Base-by-base conservation (phyloP, 768 basidiomycete genomes). In the Postia placenta region DNA sequence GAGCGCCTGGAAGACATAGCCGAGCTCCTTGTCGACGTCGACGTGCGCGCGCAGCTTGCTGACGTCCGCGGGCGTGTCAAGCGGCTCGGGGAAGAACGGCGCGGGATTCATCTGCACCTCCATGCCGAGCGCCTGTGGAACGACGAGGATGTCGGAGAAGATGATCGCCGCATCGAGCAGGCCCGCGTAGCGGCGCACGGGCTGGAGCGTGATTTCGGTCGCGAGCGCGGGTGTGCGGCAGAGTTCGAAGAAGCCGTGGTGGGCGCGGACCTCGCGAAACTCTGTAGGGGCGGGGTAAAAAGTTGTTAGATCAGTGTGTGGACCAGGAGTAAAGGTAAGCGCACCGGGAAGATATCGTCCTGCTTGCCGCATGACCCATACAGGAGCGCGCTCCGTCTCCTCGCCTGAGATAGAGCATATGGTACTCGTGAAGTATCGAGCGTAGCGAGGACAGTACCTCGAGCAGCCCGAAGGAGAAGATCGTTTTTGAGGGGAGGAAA, bases 331-430 rank as follows among this genome's bases (percentile, higher is more conserved):
- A 2, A 2, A 27, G 52, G 38, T n/a, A 41, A 50, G 64, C 68
- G 62, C 59, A 88, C 89, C 94, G 67, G 94, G 94, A 40, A 97
- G 80, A 70, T 95, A 94, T 45, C 94, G 81, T 42, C 94, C 94
- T 20, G 94, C 94, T 65, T 97, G 94, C 28, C 94, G 81, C 94
- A 97, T 97, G 43, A 95, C 87, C 94, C 94, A 97, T 49, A 93
- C 92, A n/a, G 94, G 93, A 5, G 93, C 92, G 48, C 88, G 81
- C 61, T 92, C 90, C 0, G 90, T 93, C 64, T 76, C 73, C 67
- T 95, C 86, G 24, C 90, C 90, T 85, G 57, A n/a, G 14, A 49
- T 26, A 5, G n/a, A 23, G 23, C 11, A 23, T 15, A 48, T 35
- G 22, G n/a, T n/a, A n/a, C n/a, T n/a, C n/a, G n/a, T 37, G 39